Conservation (phyloP, 768 basidiomycete genomes). For the Tulasnella sp. region DNA sequence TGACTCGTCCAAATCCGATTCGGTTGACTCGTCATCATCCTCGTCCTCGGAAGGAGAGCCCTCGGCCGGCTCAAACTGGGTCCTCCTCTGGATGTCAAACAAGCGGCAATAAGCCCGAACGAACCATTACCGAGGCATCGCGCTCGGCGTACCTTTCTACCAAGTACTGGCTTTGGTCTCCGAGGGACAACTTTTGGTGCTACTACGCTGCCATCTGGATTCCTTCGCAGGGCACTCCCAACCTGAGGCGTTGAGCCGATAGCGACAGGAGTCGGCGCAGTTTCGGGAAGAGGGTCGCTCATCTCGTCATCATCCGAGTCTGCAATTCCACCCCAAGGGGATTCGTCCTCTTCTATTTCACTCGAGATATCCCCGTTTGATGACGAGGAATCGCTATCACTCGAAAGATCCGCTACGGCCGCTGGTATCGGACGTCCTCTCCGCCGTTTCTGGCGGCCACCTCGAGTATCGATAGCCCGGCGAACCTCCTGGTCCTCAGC, state of each 20-base stretch:
- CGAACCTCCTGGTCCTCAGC: slow-evolving; percentile 58
- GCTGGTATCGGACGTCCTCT: slow-evolving; percentile 33
- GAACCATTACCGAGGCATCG: neutral
- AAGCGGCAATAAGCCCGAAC: neutral
- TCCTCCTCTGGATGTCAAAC: neutral
- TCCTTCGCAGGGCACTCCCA: slow-evolving; percentile 64
- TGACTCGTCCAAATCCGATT: slow-evolving; percentile 51
- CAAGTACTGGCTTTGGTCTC: neutral
- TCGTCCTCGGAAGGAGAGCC: slow-evolving; percentile 30
- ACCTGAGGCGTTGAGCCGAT: slow-evolving; percentile 30
- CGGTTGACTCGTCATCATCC: slow-evolving; percentile 38
- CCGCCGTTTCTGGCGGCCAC: slow-evolving; percentile 47
- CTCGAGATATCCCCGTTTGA: slow-evolving; percentile 25
- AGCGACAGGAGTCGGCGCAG: slow-evolving; percentile 25
- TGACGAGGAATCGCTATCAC: slow-evolving; percentile 33
- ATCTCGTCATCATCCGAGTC: slow-evolving; percentile 28
- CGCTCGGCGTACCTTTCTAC: neutral
- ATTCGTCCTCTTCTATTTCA: slow-evolving; percentile 38
- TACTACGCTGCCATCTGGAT: slow-evolving; percentile 57
- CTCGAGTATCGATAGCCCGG: slow-evolving; percentile 30
- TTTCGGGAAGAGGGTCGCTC: slow-evolving; percentile 33
- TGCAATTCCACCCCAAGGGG: slow-evolving; percentile 30
- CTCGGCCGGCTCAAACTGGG: neutral
- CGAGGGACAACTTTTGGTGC: slow-evolving; percentile 38
- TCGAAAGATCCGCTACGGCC: slow-evolving; percentile 29